These are phyloP conservation scores for Penicillium griseofulvum DNA, from an alignment of 2,329 filamentous ascomycete genomes.

Conservation along the genomic window DNA sequence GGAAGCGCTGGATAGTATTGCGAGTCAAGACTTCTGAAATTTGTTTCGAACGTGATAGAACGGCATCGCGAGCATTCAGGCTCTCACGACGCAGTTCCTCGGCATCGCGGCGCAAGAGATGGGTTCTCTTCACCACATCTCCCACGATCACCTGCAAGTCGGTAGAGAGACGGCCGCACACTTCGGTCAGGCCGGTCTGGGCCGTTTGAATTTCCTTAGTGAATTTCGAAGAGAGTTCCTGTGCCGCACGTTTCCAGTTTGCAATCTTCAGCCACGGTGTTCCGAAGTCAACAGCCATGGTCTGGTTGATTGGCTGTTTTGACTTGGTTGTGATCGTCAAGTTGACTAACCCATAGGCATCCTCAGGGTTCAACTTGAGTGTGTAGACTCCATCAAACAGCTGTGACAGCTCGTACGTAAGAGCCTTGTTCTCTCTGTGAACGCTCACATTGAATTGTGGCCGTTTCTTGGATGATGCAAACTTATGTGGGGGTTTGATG, in stretches of 20 bases:
- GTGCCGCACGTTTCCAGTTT: slow-evolving; percentile 46
- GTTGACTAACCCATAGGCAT: slow-evolving; percentile 50
- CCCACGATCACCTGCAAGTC: slow-evolving; percentile 40
- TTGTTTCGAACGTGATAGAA: slow-evolving; percentile 36
- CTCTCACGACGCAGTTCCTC: slow-evolving; percentile 27
- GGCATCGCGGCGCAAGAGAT: slow-evolving; percentile 33
- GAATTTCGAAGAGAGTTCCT: slow-evolving; percentile 35
- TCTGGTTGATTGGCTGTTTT: slow-evolving; percentile 35
- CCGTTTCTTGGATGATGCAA: slow-evolving; percentile 44
- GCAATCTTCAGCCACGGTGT: slow-evolving; percentile 48
- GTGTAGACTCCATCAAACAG: slow-evolving; percentile 56
- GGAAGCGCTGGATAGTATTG: slow-evolving; percentile 32
- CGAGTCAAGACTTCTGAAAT: slow-evolving; percentile 33
- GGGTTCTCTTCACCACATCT: slow-evolving; percentile 37
- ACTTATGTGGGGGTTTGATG: slow-evolving; percentile 49
- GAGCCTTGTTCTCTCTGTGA: slow-evolving; percentile 39
- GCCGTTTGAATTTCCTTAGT: slow-evolving; percentile 38
- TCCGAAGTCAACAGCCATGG: slow-evolving; percentile 43
- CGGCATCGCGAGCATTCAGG: slow-evolving; percentile 22
- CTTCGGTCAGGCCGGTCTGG: slow-evolving; percentile 38
- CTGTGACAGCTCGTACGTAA: slow-evolving; percentile 48
- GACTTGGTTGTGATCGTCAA: slow-evolving; percentile 46
- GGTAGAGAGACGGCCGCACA: slow-evolving; percentile 38
- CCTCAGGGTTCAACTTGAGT: slow-evolving; percentile 49
- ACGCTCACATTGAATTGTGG: slow-evolving; percentile 52